Conservation (phyloP, 2,329 filamentous ascomycete genomes). For the Gyromitra esculenta region DNA sequence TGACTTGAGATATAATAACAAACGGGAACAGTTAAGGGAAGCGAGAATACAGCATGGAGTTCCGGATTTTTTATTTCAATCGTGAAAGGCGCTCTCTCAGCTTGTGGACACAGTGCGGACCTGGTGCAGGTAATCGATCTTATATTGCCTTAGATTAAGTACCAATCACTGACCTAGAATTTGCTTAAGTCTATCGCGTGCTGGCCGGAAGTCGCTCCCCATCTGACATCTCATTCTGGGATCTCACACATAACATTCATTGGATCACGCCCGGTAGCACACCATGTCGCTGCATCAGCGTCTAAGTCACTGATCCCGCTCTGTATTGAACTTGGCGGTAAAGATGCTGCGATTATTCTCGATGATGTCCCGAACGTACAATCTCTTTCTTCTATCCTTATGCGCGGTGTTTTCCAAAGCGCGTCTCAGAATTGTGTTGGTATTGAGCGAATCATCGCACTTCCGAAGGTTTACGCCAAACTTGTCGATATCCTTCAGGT, state of each 20-base stretch:
- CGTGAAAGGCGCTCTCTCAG: slow-evolving; percentile 78
- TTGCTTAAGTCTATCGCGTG: slow-evolving; percentile 72
- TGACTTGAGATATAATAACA: slow-evolving; percentile 13
- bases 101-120: slow-evolving; percentile 82
- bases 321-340: slow-evolving; percentile 90
- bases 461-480: slow-evolving; percentile 77
- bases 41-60: slow-evolving; percentile 95
- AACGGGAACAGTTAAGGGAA: slow-evolving; percentile 75
- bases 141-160: background rate
- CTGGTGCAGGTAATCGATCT: slow-evolving; percentile 71
- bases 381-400: slow-evolving; percentile 80
- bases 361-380: slow-evolving; percentile 78
- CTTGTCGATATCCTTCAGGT: slow-evolving; percentile 77
- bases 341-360: slow-evolving; percentile 89
- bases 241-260: slow-evolving; percentile 96
- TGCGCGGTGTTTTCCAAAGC: slow-evolving; percentile 93
- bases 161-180: slow-evolving; percentile 5
- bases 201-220: slow-evolving; percentile 82
- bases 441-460: slow-evolving; percentile 88
- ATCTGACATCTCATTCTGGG: slow-evolving; percentile 83
- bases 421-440: slow-evolving; percentile 98
- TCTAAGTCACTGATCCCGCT: slow-evolving; percentile 87
- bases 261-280: slow-evolving; percentile 84
- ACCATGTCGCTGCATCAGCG: slow-evolving; percentile 85
- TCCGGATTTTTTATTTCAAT: slow-evolving; percentile 82